Evolutionary conservation across 179 eudicot genomes (phyloP).

Genomic region (Actinidia arguta): DNA sequence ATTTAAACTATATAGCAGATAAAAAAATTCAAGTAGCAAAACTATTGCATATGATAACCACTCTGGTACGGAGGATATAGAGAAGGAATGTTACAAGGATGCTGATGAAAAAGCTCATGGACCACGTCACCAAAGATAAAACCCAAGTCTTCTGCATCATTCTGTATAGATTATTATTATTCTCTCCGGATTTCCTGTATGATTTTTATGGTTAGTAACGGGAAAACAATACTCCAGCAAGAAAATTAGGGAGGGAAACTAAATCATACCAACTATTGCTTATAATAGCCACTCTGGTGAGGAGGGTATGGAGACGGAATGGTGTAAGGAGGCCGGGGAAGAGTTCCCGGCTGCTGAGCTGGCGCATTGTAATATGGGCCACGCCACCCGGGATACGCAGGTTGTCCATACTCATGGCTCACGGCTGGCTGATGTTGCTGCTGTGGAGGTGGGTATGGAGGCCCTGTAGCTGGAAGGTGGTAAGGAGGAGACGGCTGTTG

Average conservation of each 20-base stretch:
- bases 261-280: conserved; percentile 39
- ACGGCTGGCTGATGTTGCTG: conserved; percentile 60
- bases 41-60: conserved; percentile 78
- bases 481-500: conserved; percentile 69
- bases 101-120: conserved; percentile 78
- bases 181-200: too few species aligned
- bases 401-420: conserved; percentile 86
- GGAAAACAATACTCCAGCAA: too few species aligned
- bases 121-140: conserved; percentile 88
- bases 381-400: conserved; percentile 96
- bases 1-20: background rate
- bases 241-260: too few species aligned
- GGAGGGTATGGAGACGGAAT: conserved; percentile 65
- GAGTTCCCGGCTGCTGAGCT: conserved; percentile 70
- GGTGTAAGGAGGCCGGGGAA: conserved; percentile 91
- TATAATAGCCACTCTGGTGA: conserved; percentile 85
- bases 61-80: conserved; percentile 77
- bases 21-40: too few species aligned
- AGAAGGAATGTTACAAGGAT: conserved; percentile 75
- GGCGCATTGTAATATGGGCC: conserved; percentile 83
- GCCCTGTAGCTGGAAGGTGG: conserved; percentile 40
- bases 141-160: too few species aligned
- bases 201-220: too few species aligned
- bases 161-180: too few species aligned
- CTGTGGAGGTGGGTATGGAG: conserved; percentile 65